These are phyloP conservation scores for Epithele typhae DNA, from an alignment of 768 basidiomycete species.

Conservation along the genomic window DNA sequence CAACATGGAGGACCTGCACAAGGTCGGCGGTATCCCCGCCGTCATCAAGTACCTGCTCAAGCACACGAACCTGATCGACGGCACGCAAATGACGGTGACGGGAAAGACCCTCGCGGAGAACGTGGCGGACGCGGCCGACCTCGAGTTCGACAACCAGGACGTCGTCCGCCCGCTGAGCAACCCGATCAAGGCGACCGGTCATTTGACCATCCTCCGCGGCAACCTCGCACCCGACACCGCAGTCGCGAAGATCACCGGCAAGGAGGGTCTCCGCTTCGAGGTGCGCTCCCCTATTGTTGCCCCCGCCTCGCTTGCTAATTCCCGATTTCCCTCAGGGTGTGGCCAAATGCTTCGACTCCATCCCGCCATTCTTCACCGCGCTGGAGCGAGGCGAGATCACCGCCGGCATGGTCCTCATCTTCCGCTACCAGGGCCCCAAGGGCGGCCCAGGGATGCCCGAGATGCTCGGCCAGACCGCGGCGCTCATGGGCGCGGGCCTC, in stretches of 20 bases:
- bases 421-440: slow-evolving; percentile 87
- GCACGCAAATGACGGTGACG: slow-evolving; percentile 82
- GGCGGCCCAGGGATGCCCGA: slow-evolving; percentile 89
- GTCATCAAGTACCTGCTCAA: slow-evolving; percentile 81
- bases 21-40: slow-evolving; percentile 79
- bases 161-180: slow-evolving; percentile 67
- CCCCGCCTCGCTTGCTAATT: no score
- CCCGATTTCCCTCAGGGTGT: no score
- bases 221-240: slow-evolving; percentile 83
- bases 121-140: slow-evolving; percentile 69
- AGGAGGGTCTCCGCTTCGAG: slow-evolving; percentile 84
- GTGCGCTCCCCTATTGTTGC: slow-evolving; percentile 35
- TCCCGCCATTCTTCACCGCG: slow-evolving; percentile 68
- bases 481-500: slow-evolving; percentile 81
- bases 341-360: slow-evolving; percentile 77
- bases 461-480: slow-evolving; percentile 75
- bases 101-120: slow-evolving; percentile 90
- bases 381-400: slow-evolving; percentile 73
- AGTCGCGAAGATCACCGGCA: slow-evolving; percentile 92
- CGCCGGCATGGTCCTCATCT: slow-evolving; percentile 70
- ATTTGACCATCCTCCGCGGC: slow-evolving; percentile 84
- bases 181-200: slow-evolving; percentile 84
- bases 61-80: slow-evolving; percentile 75
- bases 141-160: slow-evolving; percentile 69
- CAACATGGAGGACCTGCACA: slow-evolving; percentile 88